These are phyloP conservation scores for Neurospora sp. DNA, from an alignment of 495 filamentous ascomycete genomes.

Conservation along the genomic window DNA sequence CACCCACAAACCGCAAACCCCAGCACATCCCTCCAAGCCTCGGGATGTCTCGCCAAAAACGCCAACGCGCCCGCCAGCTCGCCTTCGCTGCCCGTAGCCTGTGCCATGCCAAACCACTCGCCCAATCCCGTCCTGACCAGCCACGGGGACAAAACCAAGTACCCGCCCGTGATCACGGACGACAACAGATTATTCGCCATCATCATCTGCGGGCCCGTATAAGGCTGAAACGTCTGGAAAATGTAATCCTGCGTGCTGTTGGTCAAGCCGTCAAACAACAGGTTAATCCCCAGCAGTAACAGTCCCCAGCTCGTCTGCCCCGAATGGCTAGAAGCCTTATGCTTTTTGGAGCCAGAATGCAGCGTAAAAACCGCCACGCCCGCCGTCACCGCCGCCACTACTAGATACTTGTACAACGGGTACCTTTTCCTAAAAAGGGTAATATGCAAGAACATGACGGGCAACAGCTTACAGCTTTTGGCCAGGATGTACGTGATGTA, in stretches of 20 bases:
- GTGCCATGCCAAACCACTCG: slow-evolving; percentile 55
- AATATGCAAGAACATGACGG: slow-evolving; percentile 93
- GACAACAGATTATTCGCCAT: slow-evolving; percentile 87
- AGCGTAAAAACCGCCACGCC: slow-evolving; percentile 95
- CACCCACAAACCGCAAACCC: slow-evolving; percentile 90
- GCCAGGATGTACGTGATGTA: slow-evolving; percentile 98
- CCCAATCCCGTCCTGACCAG: slow-evolving; percentile 55
- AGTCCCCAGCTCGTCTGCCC: slow-evolving; percentile 58
- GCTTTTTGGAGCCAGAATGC: slow-evolving; percentile 52
- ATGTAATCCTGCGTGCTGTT: slow-evolving; percentile 96
- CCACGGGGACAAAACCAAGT: slow-evolving; percentile 70
- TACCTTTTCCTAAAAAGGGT: slow-evolving; percentile 84
- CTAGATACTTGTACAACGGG: slow-evolving; percentile 92
- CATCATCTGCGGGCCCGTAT: slow-evolving; percentile 97
- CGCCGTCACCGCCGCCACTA: slow-evolving; percentile 78
- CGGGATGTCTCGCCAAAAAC: slow-evolving; percentile 69
- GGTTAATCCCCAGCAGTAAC: slow-evolving; percentile 76
- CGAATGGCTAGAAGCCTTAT: slow-evolving; percentile 28
- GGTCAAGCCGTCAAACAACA: slow-evolving; percentile 90
- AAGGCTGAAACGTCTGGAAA: slow-evolving; percentile 65
- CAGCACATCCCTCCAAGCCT: slow-evolving; percentile 73
- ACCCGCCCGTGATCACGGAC: slow-evolving; percentile 61
- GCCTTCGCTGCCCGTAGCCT: slow-evolving; percentile 46
- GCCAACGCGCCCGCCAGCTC: slow-evolving; percentile 70
- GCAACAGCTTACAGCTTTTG: slow-evolving; percentile 94